phyloP scores from a whole-genome alignment of 306 rosid genomes.

The peach (Prunus persica) region DNA sequence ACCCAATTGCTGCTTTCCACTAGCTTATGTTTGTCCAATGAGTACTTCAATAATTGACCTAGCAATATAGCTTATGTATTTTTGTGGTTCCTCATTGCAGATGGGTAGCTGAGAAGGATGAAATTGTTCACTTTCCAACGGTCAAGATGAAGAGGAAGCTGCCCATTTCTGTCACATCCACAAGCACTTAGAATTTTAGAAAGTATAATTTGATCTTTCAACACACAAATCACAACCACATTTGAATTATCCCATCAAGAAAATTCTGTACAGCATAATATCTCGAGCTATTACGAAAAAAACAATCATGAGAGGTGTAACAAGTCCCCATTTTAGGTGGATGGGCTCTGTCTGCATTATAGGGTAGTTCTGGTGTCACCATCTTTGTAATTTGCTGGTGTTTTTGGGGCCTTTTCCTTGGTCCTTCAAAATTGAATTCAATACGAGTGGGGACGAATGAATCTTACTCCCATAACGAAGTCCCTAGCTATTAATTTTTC shows the following conservation, averaged over 20 bases:
- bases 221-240: neutral
- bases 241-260: neutral
- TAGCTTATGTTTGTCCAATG: neutral
- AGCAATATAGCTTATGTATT: too few species aligned
- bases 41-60: neutral
- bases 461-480: slow-evolving; percentile 29
- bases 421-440: slow-evolving; percentile 25
- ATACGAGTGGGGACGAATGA: slow-evolving; percentile 25
- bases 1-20: neutral
- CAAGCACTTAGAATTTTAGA: neutral
- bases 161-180: slow-evolving; percentile 53
- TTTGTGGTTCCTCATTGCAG: slow-evolving; percentile 28
- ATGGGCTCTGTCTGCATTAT: slow-evolving; percentile 9
- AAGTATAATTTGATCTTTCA: neutral
- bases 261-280: neutral
- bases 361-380: slow-evolving; percentile 40
- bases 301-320: neutral
- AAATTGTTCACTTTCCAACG: slow-evolving; percentile 64
- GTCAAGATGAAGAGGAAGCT: slow-evolving; percentile 81
- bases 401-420: neutral
- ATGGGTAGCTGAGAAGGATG: slow-evolving; percentile 70
- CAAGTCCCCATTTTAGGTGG: slow-evolving; percentile 1
- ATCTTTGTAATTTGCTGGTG: slow-evolving; percentile 27
- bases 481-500: slow-evolving; percentile 32
- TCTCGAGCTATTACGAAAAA: neutral